Conservation (phyloP, 2,329 filamentous ascomycete species). For the Bipolaris zeicola region DNA sequence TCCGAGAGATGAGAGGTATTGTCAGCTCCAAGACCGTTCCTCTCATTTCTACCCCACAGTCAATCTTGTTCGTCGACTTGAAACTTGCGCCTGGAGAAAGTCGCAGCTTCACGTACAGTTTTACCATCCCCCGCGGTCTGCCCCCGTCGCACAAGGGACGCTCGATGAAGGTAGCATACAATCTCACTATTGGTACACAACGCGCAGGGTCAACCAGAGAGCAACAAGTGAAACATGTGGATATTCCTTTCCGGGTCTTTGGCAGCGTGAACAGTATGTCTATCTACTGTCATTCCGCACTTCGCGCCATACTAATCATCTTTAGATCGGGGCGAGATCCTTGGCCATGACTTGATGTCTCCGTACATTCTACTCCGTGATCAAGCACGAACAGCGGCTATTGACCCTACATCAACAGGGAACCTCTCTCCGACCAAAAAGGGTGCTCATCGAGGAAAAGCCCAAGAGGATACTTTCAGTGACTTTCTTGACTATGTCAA, state of each 20-base stretch:
- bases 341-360: slow-evolving; percentile 92
- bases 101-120: slow-evolving; percentile 83
- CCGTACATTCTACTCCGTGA: slow-evolving; percentile 90
- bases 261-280: slow-evolving; percentile 79
- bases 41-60: slow-evolving; percentile 91
- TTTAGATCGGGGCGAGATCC: slow-evolving; percentile 74
- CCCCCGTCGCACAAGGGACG: slow-evolving; percentile 90
- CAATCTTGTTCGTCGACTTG: slow-evolving; percentile 92
- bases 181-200: slow-evolving; percentile 89
- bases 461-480: slow-evolving; percentile 51
- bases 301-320: slow-evolving; percentile 22
- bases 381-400: slow-evolving; percentile 64
- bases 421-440: slow-evolving; percentile 28
- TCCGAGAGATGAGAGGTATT: slow-evolving; percentile 91
- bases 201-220: slow-evolving; percentile 77
- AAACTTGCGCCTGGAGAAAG: slow-evolving; percentile 87
- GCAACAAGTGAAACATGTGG: slow-evolving; percentile 83
- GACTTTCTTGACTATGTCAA: slow-evolving; percentile 57
- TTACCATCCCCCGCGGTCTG: slow-evolving; percentile 83
- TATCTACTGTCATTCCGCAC: not conserved
- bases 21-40: slow-evolving; percentile 87
- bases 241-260: slow-evolving; percentile 89
- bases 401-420: slow-evolving; percentile 32
- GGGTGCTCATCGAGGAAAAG: slow-evolving; percentile 24
- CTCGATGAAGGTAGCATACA: slow-evolving; percentile 92